Conservation (phyloP, 2,329 filamentous ascomycete genomes). For the Dothiorella sarmentorum region DNA sequence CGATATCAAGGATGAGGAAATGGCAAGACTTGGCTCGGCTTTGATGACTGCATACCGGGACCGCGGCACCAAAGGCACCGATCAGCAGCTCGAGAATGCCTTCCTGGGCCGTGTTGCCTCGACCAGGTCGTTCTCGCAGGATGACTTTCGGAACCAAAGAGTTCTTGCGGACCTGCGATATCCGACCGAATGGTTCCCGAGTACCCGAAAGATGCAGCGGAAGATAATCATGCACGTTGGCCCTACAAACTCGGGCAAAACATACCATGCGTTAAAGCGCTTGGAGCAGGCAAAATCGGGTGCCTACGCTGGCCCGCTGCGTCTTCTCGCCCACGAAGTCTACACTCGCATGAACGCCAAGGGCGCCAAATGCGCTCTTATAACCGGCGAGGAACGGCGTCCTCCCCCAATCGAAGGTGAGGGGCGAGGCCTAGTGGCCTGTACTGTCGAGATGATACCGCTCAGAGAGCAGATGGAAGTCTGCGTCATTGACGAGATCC, state of each 20-base stretch:
- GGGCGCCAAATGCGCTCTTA: constrained; percentile 70
- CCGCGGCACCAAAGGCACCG: constrained; percentile 42
- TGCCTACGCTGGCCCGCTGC: constrained; percentile 85
- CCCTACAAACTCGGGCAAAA: constrained; percentile 97
- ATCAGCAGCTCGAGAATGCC: constrained; percentile 60
- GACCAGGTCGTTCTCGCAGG: constrained; percentile 33
- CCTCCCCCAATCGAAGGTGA: constrained; percentile 56
- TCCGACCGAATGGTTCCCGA: constrained; percentile 89
- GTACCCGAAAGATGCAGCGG: constrained; percentile 73
- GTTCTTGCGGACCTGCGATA: constrained; percentile 76
- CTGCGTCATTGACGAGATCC: constrained; percentile 96
- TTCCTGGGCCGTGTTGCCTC: constrained; percentile 53
- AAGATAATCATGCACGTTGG: constrained; percentile 91
- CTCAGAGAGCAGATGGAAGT: constrained; percentile 68
- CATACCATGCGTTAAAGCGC: constrained; percentile 84
- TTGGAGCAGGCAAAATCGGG: constrained; percentile 73
- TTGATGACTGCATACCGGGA: constrained; percentile 19
- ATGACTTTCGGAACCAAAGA: constrained; percentile 37
- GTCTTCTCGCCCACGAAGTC: constrained; percentile 90
- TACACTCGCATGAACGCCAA: constrained; percentile 80
- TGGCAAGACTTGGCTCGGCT: neutral
- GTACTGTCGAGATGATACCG: constrained; percentile 89
- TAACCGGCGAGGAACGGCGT: constrained; percentile 89
- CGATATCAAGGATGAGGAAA: neutral
- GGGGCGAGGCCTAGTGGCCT: constrained; percentile 56